phyloP scores from a whole-genome alignment of 208 protist genomes.

The Naegleria lovaniensis region DNA sequence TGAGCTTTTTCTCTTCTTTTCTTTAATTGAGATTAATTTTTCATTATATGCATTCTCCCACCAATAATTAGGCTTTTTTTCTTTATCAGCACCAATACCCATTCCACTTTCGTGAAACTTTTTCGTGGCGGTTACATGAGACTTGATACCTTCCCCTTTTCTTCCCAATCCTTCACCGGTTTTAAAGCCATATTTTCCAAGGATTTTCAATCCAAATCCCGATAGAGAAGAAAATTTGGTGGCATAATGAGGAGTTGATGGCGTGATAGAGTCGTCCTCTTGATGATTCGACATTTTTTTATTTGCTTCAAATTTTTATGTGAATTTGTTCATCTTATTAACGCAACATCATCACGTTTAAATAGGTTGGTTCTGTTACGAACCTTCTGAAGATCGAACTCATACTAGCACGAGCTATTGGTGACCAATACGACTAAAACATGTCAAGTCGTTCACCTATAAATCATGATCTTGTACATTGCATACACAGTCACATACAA shows the following conservation, averaged over 20 bases:
- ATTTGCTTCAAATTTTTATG: neutral
- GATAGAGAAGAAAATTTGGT: neutral
- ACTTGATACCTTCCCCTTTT: neutral
- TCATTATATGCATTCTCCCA: conserved; percentile 13
- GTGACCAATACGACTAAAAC: no score
- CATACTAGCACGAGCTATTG: no score
- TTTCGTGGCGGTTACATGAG: neutral
- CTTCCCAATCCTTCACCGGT: conserved; percentile 4
- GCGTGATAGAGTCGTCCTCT: neutral
- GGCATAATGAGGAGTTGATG: neutral
- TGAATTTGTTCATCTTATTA: no score
- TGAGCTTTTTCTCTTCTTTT: neutral
- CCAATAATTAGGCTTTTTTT: conserved; percentile 9
- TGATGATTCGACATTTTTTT: neutral
- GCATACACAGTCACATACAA: no score
- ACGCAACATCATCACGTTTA: no score
- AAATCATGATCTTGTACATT: no score
- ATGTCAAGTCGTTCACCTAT: no score
- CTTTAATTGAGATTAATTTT: neutral
- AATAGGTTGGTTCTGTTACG: no score
- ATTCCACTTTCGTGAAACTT: neutral
- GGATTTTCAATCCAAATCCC: neutral
- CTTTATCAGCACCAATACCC: neutral
- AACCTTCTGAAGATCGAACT: no score
- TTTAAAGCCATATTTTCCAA: neutral